A percentile compares a stretch with the other conserved stretches of the same genome.
These are phyloP conservation scores for Leishmania lainsoni DNA, from an alignment of 208 protist species.

Conservation along the genomic window DNA sequence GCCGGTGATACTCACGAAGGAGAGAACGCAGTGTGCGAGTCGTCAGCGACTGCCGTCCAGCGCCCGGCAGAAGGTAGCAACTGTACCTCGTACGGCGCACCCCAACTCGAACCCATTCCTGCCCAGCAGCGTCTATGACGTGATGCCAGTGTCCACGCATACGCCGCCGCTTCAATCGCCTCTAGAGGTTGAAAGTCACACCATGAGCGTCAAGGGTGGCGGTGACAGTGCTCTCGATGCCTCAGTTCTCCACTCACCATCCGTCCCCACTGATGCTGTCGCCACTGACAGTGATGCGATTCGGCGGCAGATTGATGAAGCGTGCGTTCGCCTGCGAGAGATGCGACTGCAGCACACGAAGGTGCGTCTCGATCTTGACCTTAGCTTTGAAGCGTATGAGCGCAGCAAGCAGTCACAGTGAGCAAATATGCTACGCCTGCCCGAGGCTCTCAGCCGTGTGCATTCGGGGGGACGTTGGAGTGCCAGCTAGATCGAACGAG, in stretches of 20 bases:
- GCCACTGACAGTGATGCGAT: slow-evolving; percentile 20
- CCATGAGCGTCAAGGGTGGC: neutral
- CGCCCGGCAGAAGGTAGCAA: neutral
- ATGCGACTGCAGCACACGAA: slow-evolving; percentile 43
- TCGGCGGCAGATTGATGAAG: slow-evolving; percentile 43
- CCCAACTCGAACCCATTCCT: neutral
- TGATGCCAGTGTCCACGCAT: neutral
- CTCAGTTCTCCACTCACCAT: neutral
- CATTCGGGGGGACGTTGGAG: neutral
- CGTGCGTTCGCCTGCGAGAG: slow-evolving; percentile 37
- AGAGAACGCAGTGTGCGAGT: neutral
- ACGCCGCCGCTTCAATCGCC: neutral
- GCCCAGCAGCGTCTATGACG: slow-evolving; percentile 1
- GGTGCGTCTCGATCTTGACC: slow-evolving; percentile 61
- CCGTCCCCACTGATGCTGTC: neutral
- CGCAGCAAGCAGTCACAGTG: slow-evolving; percentile 33
- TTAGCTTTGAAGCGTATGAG: slow-evolving; percentile 69
- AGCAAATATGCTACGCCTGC: neutral
- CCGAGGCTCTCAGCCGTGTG: neutral
- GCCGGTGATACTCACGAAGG: slow-evolving; percentile 24
- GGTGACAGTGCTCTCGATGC: neutral
- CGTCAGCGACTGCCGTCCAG: neutral
- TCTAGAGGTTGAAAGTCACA: neutral
- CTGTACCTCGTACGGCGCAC: neutral
- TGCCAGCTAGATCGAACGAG: neutral